Conservation (phyloP, 2,329 filamentous ascomycete genomes). For the Aspergillus tubingensis region DNA sequence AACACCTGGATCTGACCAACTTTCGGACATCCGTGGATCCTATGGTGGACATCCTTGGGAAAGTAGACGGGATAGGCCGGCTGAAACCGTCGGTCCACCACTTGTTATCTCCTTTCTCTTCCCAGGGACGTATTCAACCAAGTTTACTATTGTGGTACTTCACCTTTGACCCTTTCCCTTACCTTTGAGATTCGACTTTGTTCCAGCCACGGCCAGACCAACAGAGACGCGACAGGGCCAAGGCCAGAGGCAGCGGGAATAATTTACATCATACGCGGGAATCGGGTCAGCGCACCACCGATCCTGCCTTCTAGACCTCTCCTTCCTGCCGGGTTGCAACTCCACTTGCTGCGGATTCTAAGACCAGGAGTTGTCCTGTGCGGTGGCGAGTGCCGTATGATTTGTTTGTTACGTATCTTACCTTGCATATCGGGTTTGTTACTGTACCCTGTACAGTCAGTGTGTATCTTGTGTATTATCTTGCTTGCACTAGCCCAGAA, state of each 20-base stretch:
- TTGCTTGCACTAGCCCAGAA: background rate
- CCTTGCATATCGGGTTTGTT: background rate
- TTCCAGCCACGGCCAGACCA: slow-evolving; percentile 12
- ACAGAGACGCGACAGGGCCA: background rate
- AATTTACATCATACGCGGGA: slow-evolving; percentile 16
- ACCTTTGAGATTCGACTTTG: background rate
- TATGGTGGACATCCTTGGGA: slow-evolving; percentile 18
- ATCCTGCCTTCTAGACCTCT: slow-evolving; percentile 13
- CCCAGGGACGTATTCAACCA: background rate
- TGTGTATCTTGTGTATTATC: too few relatives aligned
- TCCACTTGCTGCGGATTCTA: slow-evolving; percentile 16
- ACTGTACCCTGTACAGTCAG: too few relatives aligned
- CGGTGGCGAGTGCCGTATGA: slow-evolving; percentile 19
- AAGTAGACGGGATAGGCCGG: slow-evolving; percentile 14
- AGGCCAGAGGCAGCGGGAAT: background rate
- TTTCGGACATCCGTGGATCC: slow-evolving; percentile 13
- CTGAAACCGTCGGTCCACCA: slow-evolving; percentile 19
- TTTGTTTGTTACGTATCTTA: background rate
- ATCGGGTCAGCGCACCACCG: slow-evolving; percentile 10
- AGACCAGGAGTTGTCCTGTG: slow-evolving; percentile 19
- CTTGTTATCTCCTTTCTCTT: slow-evolving; percentile 7
- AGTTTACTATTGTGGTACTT: too few relatives aligned
- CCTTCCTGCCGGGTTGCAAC: slow-evolving; percentile 9
- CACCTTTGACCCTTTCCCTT: background rate
- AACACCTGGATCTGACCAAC: background rate